Evolutionary conservation across 306 rosid genomes (phyloP).

Genomic region (Trichosanthes truncata): DNA sequence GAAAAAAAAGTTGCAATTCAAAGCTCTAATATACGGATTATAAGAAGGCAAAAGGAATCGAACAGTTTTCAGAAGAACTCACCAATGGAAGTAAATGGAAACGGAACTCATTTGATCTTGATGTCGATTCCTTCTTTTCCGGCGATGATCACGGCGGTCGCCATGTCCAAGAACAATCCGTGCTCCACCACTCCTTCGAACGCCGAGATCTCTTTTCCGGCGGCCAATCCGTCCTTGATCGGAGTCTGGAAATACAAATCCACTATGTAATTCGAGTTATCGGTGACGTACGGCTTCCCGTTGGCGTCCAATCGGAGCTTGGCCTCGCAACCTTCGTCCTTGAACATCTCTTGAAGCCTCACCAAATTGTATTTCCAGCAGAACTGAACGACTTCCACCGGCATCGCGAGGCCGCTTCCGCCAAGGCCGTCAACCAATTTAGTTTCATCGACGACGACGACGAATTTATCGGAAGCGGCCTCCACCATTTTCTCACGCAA

Average conservation of each 20-base stretch:
- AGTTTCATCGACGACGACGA: conserved; percentile 69
- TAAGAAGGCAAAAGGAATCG: background rate
- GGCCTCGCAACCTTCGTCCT: conserved; percentile 52
- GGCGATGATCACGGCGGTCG: conserved; percentile 82
- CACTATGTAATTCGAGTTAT: conserved; percentile 58
- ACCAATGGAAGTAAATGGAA: background rate
- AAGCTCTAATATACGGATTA: background rate
- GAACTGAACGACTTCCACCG: conserved; percentile 63
- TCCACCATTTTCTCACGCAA: conserved; percentile 81
- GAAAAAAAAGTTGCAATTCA: background rate
- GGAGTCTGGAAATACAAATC: conserved; percentile 55
- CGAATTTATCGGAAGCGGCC: conserved; percentile 52
- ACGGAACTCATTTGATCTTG: conserved; percentile 12
- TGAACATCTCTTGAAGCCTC: conserved; percentile 39
- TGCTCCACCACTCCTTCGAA: conserved; percentile 84
- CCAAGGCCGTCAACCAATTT: conserved; percentile 56
- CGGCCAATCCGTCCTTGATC: conserved; percentile 66
- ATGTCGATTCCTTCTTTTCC: conserved; percentile 68
- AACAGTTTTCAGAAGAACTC: conserved; percentile 1
- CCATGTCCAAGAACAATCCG: conserved; percentile 81
- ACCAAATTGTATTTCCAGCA: conserved; percentile 66
- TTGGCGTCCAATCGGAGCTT: conserved; percentile 42
- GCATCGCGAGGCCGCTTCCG: conserved; percentile 70
- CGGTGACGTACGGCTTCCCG: conserved; percentile 53
- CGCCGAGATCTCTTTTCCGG: conserved; percentile 54